Base-by-base conservation (phyloP, 2,329 filamentous ascomycete species). In the Myrmaecium sp. region DNA sequence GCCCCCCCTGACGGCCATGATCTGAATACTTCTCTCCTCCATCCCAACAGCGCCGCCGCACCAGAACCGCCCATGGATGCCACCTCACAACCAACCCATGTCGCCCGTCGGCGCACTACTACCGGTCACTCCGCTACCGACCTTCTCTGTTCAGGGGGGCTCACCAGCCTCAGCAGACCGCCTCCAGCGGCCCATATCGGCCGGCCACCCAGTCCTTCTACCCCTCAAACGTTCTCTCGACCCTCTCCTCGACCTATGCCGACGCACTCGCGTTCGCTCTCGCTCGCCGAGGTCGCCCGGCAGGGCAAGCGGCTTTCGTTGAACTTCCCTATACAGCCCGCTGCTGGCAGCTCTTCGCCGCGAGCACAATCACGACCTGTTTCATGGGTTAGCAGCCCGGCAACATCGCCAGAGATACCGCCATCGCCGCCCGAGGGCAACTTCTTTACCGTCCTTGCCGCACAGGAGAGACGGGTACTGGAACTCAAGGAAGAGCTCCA, bases 401-500 rank as follows among this genome's bases (percentile, higher is more conserved):
- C 40, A 5, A 36, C 36, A 6, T 43, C 49, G 7, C 39, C 43
- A 6, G 46, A 47, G 24, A 23, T 35, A 15, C 29, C 25, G 21
- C 29, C 38, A 21, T 30, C 45, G 9, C 38, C 37, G 0, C 34
- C 46, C 17, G 47, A 52, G 29, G 41, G 38, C 23, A 53, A 48
- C 34, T 79, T 94, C 42, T 73, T 98, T 37, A 84, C 82, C 33
- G 78, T 84, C 30, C 77, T 98, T 41, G 89, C 89, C 23, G 74
- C 81, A 9, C 84, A 95, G 54, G 89, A 98, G 56, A 68, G 89
- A 30, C 74, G 72, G 37, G 86, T 98, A 2, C 57, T 98, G 30
- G 89, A 95, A 53, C 60, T 98, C 27, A 77, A 74, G 32, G 89
- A 98, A 49, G 86, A 95, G 51, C 60, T 98, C n/a, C 58, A 62